phyloP scores from a whole-genome alignment of 2,329 filamentous ascomycete genomes.

The Pestalotiopsis sp. region DNA sequence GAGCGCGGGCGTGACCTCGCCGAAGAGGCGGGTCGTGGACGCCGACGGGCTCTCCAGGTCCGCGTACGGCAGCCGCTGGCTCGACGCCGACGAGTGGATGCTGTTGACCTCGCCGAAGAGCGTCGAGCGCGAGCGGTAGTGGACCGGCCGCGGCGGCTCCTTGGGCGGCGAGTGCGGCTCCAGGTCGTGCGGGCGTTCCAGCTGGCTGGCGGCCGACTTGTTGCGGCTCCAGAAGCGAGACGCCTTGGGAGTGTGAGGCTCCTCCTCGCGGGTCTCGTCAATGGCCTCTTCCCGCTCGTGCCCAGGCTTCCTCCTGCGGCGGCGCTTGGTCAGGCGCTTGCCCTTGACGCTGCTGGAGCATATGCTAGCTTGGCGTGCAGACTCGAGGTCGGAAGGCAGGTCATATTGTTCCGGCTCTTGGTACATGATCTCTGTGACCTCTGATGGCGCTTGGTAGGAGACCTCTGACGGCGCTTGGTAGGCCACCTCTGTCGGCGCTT shows the following conservation, averaged over 20 bases:
- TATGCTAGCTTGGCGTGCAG: constrained; percentile 32
- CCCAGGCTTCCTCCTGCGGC: constrained; percentile 28
- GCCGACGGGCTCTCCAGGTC: constrained; percentile 20
- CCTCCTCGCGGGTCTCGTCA: constrained; percentile 14
- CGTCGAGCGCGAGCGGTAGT: constrained; percentile 22
- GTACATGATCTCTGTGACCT: constrained; percentile 5
- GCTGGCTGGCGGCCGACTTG: constrained; percentile 21
- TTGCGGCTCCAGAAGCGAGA: constrained; percentile 23
- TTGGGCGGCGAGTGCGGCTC: constrained; percentile 12
- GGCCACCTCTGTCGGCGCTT: no score
- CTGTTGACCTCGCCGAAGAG: constrained; percentile 33
- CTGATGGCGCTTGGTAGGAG: no score
- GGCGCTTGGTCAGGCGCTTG: constrained; percentile 36
- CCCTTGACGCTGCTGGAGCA: constrained; percentile 36
- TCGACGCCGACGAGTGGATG: constrained; percentile 11
- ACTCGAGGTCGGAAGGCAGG: constrained; percentile 33
- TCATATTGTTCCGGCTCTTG: constrained; percentile 28
- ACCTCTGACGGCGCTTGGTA: no score
- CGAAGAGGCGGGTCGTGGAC: constrained; percentile 12
- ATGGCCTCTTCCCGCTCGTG: constrained; percentile 25
- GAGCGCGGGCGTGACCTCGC: constrained; percentile 29
- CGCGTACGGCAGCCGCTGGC: constrained; percentile 27
- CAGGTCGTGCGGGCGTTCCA: constrained; percentile 16
- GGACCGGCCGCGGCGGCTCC: constrained; percentile 23
- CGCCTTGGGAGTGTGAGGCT: constrained; percentile 14